Base-by-base conservation (phyloP, 371 early-diverging fungal species). In the Zancudomyces culisetae region DNA sequence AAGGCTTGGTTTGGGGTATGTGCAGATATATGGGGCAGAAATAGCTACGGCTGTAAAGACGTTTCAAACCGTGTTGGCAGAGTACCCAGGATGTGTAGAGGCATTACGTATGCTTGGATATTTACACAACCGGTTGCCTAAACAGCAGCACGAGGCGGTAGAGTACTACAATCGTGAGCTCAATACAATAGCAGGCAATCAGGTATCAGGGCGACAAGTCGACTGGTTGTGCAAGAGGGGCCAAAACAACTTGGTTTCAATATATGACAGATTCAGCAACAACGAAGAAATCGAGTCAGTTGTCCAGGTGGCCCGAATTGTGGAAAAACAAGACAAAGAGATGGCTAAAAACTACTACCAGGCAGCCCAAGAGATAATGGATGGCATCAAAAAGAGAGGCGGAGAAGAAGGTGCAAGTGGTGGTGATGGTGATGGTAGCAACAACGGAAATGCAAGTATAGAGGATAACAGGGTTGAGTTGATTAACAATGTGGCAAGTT, bases 1-100 rank as follows among this genome's bases (percentile, higher is more conserved):
- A n/a, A 82, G 80, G 54, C 87, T 75, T 57, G 84, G 83, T 4
- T 61, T 87, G 41, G 90, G 84, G 0, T 81, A 89, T 63, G 77
- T 81, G 71, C 66, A 66, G 48, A 49, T 80, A 24, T 66, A 73
- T 30, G 63, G 67, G 27, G 55, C 50, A 3, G 52, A 55, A 43
- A 63, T 63, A 57, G 54, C 59, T 13, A 55, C 61, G 21, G 86
- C 91, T 1, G 74, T 79, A 26, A 74, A 78, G 2, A 72, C 75
- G 13, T 81, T 87, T 53, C 83, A 89, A 60, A 76, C 75, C 24
- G 71, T 90, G 18, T 69, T 81, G 18, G 63, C 69, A 48, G 62
- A 71, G 43, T 78, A 76, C 49, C 76, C 83, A 10, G 58, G 70
- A 15, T 78, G 73, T 58, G 69, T 75, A 35, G 81, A 81, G 57